Evolutionary conservation across 176 grass and related monocot species (phyloP).

Genomic region (Triticum aestivum): IWGSC_CS_RefSeq_v2.1 NC_057803.1:88471042-88471541

Average conservation of each 20-base stretch:
- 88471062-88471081: slow-evolving; percentile 18
- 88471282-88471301: slow-evolving; percentile 32
- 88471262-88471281: slow-evolving; percentile 22
- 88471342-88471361: slow-evolving; percentile 6
- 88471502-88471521: slow-evolving; percentile 30
- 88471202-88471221: slow-evolving; percentile 5
- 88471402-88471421: slow-evolving; percentile 17
- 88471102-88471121: slow-evolving; percentile 36
- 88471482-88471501: slow-evolving; percentile 49
- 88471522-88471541: slow-evolving; percentile 44
- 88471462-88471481: slow-evolving; percentile 58
- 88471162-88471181: slow-evolving; percentile 22
- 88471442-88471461: slow-evolving; percentile 41
- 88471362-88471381: slow-evolving; percentile 30
- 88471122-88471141: slow-evolving; percentile 13
- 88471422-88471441: slow-evolving; percentile 23
- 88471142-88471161: background rate
- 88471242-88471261: slow-evolving; percentile 36
- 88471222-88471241: slow-evolving; percentile 36
- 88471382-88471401: slow-evolving; percentile 30
- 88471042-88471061: slow-evolving; percentile 42
- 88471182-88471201: slow-evolving; percentile 8
- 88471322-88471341: background rate
- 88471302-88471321: background rate
- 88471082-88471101: slow-evolving; percentile 14